These are phyloP conservation scores for Leptographium procerum DNA, from an alignment of 2,329 filamentous ascomycete species.

Conservation along the genomic window DNA sequence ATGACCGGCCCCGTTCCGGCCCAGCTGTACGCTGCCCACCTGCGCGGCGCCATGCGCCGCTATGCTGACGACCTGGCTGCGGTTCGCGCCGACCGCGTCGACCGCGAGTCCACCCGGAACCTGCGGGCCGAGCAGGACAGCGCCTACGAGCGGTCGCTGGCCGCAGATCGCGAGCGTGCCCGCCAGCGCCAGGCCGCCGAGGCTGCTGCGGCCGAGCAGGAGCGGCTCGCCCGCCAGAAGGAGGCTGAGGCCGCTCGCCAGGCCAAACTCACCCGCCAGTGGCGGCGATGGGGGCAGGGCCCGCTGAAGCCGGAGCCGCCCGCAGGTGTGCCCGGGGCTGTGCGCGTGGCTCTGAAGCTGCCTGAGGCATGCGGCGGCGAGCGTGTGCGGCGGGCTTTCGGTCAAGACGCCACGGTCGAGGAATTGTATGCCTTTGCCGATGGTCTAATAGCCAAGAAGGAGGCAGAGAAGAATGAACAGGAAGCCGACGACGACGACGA, in stretches of 20 bases:
- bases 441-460: constrained; percentile 50
- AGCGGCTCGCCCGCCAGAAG: constrained; percentile 58
- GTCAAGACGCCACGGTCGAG: constrained; percentile 58
- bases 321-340: constrained; percentile 49
- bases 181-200: constrained; percentile 51
- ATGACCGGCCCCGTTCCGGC: constrained; percentile 62
- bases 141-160: constrained; percentile 86
- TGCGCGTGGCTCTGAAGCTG: constrained; percentile 60
- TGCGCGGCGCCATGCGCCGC: constrained; percentile 61
- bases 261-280: constrained; percentile 36
- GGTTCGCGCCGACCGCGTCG: constrained; percentile 63
- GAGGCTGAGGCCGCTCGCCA: constrained; percentile 47
- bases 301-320: constrained; percentile 54
- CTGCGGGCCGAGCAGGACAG: constrained; percentile 83
- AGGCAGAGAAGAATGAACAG: constrained; percentile 31
- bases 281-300: constrained; percentile 69
- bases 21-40: constrained; percentile 60
- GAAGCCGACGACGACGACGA: constrained; percentile 12
- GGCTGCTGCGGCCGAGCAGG: constrained; percentile 59
- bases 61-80: constrained; percentile 66
- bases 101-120: constrained; percentile 69
- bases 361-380: constrained; percentile 51
- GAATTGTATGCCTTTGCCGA: constrained; percentile 95
- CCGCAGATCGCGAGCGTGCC: constrained; percentile 75
- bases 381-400: constrained; percentile 61